phyloP scores from a whole-genome alignment of 1,284 basidiomycete genomes.

The Apiotrichum brassicae region DNA sequence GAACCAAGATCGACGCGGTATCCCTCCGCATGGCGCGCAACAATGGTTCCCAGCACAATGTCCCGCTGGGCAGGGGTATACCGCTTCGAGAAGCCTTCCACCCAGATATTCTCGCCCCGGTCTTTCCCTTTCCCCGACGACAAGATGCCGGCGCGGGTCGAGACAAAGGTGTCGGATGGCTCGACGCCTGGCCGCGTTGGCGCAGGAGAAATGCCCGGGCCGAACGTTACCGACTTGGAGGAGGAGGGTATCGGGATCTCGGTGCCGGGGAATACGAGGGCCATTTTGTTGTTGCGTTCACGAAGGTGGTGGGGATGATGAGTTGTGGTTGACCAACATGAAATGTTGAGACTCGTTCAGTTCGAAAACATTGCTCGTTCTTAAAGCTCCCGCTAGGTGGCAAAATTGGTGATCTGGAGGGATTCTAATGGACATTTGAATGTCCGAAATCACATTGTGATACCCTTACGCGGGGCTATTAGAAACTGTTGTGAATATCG shows the following conservation, averaged over 20 bases:
- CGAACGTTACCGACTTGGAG: constrained; percentile 30
- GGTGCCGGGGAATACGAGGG: constrained; percentile 43
- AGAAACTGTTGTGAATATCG: no score
- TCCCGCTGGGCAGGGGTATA: constrained; percentile 50
- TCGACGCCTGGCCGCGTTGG: constrained; percentile 14
- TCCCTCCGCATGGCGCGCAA: constrained; percentile 49
- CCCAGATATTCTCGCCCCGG: constrained; percentile 33
- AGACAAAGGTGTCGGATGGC: constrained; percentile 19
- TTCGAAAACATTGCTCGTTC: no score
- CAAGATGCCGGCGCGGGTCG: constrained; percentile 38
- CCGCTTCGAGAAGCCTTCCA: constrained; percentile 44
- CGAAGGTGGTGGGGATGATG: no score
- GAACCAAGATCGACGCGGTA: constrained; percentile 52
- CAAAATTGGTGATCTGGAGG: neutral
- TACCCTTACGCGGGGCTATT: no score
- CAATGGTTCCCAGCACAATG: constrained; percentile 50
- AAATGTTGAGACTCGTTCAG: no score
- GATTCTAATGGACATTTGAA: neutral
- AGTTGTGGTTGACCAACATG: no score
- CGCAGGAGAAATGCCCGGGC: constrained; percentile 37
- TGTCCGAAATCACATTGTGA: no score
- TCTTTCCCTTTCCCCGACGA: constrained; percentile 28
- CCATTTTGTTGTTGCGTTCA: no score
- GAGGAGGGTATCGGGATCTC: constrained; percentile 28
- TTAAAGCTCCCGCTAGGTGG: neutral